phyloP scores from a whole-genome alignment of 2,329 filamentous ascomycete genomes.

The Cladophialophora bantiana region DNA sequence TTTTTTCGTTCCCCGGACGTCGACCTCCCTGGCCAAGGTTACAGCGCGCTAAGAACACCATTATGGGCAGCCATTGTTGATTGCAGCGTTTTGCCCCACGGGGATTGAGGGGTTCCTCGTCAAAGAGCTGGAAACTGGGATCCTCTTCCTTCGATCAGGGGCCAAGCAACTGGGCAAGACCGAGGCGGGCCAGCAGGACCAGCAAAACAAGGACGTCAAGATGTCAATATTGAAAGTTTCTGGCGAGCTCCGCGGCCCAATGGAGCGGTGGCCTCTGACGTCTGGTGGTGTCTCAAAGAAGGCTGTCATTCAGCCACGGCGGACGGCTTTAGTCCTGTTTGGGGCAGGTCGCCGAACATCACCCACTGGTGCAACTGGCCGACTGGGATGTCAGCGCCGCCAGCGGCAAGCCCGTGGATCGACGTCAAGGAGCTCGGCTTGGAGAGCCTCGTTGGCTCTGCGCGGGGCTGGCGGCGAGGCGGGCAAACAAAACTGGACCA shows the following conservation, averaged over 20 bases:
- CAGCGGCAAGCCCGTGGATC: slow-evolving; percentile 12
- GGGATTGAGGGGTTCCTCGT: slow-evolving; percentile 12
- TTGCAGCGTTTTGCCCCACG: slow-evolving; percentile 21
- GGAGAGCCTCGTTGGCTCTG: slow-evolving; percentile 21
- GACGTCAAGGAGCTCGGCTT: background rate
- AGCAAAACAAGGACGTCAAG: slow-evolving; percentile 1
- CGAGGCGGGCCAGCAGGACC: background rate
- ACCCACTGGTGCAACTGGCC: slow-evolving; percentile 7
- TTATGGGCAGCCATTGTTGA: slow-evolving; percentile 1
- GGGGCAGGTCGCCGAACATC: slow-evolving; percentile 22
- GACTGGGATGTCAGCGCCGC: background rate
- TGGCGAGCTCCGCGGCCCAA: slow-evolving; percentile 2
- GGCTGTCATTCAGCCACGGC: slow-evolving; percentile 9
- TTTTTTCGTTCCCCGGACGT: slow-evolving; percentile 7
- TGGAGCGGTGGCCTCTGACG: slow-evolving; percentile 1
- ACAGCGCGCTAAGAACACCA: slow-evolving; percentile 18
- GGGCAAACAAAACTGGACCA: slow-evolving; percentile 9
- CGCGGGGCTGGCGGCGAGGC: slow-evolving; percentile 10
- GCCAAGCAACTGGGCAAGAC: slow-evolving; percentile 16
- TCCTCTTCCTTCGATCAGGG: slow-evolving; percentile 1
- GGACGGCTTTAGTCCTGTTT: slow-evolving; percentile 8
- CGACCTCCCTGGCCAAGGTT: slow-evolving; percentile 22
- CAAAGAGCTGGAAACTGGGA: slow-evolving; percentile 7
- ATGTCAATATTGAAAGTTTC: slow-evolving; percentile 8
- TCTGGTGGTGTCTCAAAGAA: slow-evolving; percentile 6